Conservation (phyloP, 73 alveolate genomes). For the Tetrahymena malaccensis region DNA sequence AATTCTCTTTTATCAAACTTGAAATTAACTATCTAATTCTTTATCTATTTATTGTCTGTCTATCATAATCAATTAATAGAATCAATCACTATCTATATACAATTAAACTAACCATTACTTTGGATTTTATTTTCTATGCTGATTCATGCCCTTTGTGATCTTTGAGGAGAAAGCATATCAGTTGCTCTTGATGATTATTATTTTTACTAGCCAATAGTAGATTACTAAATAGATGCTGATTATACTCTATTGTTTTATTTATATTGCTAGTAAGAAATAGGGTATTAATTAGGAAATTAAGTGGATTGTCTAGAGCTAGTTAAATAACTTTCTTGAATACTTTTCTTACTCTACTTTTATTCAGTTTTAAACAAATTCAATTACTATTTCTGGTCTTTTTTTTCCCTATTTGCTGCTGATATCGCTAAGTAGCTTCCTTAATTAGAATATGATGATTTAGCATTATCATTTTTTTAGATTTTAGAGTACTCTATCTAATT, state of each 20-base stretch:
- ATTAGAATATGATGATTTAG: background rate
- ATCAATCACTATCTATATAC: too few relatives aligned
- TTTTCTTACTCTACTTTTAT: background rate
- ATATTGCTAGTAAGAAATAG: background rate
- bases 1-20: too few relatives aligned
- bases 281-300: background rate
- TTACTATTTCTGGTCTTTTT: background rate
- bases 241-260: background rate
- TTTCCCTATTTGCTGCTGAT: background rate
- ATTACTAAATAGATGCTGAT: background rate
- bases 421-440: background rate
- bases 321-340: background rate
- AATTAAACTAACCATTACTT: too few relatives aligned
- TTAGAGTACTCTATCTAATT: background rate
- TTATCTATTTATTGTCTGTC: too few relatives aligned
- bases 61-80: too few relatives aligned
- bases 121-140: background rate
- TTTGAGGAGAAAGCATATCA: background rate
- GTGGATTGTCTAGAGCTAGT: background rate
- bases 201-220: background rate
- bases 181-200: background rate
- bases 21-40: too few relatives aligned
- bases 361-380: background rate
- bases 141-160: background rate
- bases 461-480: background rate